Base-by-base conservation (phyloP, 2,329 filamentous ascomycete species). In the Raffaelea arxii region DNA sequence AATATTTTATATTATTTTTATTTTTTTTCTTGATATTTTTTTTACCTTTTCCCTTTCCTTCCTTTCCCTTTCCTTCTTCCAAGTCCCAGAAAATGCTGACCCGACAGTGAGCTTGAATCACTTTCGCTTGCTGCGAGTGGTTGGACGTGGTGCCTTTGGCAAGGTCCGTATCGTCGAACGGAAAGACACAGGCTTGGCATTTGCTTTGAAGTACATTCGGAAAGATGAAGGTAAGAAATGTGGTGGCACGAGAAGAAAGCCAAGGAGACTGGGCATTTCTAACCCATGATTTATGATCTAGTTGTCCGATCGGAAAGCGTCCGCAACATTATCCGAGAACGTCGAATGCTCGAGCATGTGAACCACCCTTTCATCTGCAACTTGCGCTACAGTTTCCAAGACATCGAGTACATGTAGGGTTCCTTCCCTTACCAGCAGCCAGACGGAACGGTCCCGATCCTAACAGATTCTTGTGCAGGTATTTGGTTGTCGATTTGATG, bases 331-430 rank as follows among this genome's bases (percentile, higher is more conserved):
- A 92, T 98, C 61, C 84, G 92, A 57, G 92, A 98, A 72, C 80
- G 92, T 53, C 82, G 91, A 62, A 98, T 98, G 92, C 78, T 98
- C 60, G 90, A 98, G 69, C 89, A 97, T 64, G 77, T 98, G 58
- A 96, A 95, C 63, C 92, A 98, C 61, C 89, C 91, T 23, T 98
- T 97, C 65, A 85, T 98, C 56, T 97, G 91, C 72, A 98, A 98
- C 66, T 71, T 98, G 72, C 86, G 92, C 59, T 98, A 97, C 70
- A 96, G 90, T 68, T 98, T 98, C 63, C 92, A 98, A 68, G 92
- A 98, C 66, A 89, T 97, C 58, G 92, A 98, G 66, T 98, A 98
- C 68, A 84, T 98, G 88, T 95, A 74, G 65, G 49, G n/a, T n/a
- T n/a, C n/a, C n/a, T n/a, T n/a, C n/a, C n/a, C n/a, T n/a, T n/a